Conservation (phyloP, 805 yeast genomes). For the Candida loeiensis region DNA sequence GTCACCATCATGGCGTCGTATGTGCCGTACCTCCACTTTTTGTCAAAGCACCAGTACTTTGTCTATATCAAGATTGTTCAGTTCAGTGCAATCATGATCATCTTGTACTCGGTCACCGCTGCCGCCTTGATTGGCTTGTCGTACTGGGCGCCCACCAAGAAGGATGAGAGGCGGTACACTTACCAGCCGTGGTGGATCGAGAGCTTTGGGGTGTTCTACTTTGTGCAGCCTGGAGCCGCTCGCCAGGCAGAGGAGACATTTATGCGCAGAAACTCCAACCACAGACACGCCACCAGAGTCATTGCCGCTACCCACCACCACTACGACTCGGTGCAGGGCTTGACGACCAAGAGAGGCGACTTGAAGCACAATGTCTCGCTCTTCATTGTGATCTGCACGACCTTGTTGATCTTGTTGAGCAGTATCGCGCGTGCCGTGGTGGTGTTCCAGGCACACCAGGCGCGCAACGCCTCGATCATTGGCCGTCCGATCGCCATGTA, state of each 20-base stretch:
- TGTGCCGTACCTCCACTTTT: constrained; percentile 13
- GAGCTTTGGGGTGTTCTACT: constrained; percentile 18
- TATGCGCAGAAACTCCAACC: constrained; percentile 19
- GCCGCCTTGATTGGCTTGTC: constrained; percentile 17
- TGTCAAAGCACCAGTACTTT: constrained; percentile 5
- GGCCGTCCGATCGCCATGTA: constrained; percentile 14
- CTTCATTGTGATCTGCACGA: constrained; percentile 9
- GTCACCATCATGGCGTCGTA: constrained; percentile 13
- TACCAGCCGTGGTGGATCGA: constrained; percentile 26
- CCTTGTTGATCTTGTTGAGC: constrained; percentile 14
- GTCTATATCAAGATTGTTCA: constrained; percentile 12
- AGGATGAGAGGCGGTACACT: constrained; percentile 20
- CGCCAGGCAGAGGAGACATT: constrained; percentile 19
- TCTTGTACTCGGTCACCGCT: constrained; percentile 16
- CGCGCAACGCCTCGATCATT: constrained; percentile 4
- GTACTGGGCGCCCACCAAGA: constrained; percentile 20
- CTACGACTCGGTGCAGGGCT: constrained; percentile 15
- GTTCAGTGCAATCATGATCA: constrained; percentile 12
- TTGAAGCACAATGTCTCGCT: constrained; percentile 15
- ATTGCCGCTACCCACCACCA: constrained; percentile 22
- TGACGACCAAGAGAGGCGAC: constrained; percentile 17
- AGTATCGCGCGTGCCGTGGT: constrained; percentile 11
- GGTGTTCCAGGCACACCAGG: constrained; percentile 8
- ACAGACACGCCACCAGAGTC: constrained; percentile 21
- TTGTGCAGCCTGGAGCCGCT: constrained; percentile 19